Base-by-base conservation (phyloP, 2,329 filamentous ascomycete genomes). In the Dactylonectria macrodidyma region DNA sequence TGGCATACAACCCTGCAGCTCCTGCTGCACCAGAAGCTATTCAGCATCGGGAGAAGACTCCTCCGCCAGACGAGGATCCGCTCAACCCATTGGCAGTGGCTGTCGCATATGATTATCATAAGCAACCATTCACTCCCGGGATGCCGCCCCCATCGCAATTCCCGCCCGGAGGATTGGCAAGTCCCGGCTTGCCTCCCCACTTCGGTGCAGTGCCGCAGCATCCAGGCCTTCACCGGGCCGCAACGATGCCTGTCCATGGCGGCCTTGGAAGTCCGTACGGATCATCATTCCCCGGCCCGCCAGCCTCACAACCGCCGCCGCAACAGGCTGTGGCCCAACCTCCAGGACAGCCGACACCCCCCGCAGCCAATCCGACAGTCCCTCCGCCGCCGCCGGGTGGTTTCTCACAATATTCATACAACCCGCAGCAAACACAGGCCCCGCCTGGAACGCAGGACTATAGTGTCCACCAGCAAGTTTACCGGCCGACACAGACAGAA, bases 1-100 rank as follows among this genome's bases (percentile, higher is more conserved):
- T 93, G 82, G 88, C 92, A 2, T 95, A 95, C 77, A 95, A 95
- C 77, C 93, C 93, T 3, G 93, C 93, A 1, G 92, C 93, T 1
- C 93, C 93, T 5, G 87, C 92, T 0, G 92, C 92, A 0, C 92
- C 93, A 1, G 93, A 95, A 78, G 85, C 88, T 24, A 90, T 95
- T 59, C 84, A 87, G 22, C 89, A 93, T 78, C 87, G 93, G 55
- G 93, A 95, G 79, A 95, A 95, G 85, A 95, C 93, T 0, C 93
- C 93, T 2, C 93, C 93, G 4, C 92, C 91, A 3, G 88, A 91
- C 38, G 93, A 95, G 73, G 81, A 83, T 52, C 88, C 85, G 12
- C 82, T 85, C 3, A 88, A 90, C 72, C 89, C 89, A 3, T 80
- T 91, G 24, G 85, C 86, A 5, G 87, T 88, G 57, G 88, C 88